A percentile compares a stretch with the other conserved stretches of the same genome.
Conservation (phyloP, 2,329 filamentous ascomycete species). For the Emmonsia crescens region DNA sequence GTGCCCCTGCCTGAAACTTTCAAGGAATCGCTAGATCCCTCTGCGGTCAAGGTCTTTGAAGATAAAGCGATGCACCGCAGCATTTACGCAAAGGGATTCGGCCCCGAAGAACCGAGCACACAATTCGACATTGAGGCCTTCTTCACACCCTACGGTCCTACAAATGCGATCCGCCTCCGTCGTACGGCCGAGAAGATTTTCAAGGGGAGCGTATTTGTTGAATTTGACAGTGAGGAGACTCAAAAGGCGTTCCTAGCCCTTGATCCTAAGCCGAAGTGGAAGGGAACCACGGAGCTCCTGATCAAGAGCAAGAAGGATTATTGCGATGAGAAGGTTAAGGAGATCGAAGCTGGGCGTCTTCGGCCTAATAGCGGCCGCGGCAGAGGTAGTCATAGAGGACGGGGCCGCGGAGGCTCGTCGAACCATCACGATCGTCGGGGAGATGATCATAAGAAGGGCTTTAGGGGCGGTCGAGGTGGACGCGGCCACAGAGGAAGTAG, state of each 20-base stretch:
- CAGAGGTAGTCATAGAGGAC: slow-evolving; percentile 30
- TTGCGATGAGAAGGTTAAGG: slow-evolving; percentile 61
- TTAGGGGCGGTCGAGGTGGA: slow-evolving; percentile 23
- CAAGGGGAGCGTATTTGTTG: slow-evolving; percentile 95
- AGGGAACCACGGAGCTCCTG: slow-evolving; percentile 59
- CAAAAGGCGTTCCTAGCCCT: slow-evolving; percentile 69
- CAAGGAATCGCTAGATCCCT: slow-evolving; percentile 44
- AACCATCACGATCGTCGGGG: slow-evolving; percentile 37
- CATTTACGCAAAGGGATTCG: slow-evolving; percentile 91
- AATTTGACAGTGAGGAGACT: slow-evolving; percentile 70
- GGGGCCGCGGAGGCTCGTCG: slow-evolving; percentile 23
- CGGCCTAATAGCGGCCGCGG: slow-evolving; percentile 47
- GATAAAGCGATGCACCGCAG: slow-evolving; percentile 60
- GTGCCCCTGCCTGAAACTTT: slow-evolving; percentile 48
- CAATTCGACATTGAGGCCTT: slow-evolving; percentile 93
- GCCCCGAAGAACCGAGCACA: slow-evolving; percentile 67
- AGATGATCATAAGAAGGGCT: slow-evolving; percentile 35
- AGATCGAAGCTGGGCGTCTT: slow-evolving; percentile 61
- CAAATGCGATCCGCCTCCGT: slow-evolving; percentile 77
- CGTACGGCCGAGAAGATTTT: slow-evolving; percentile 62
- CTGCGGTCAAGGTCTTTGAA: slow-evolving; percentile 46
- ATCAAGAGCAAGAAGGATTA: slow-evolving; percentile 87
- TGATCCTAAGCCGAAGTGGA: slow-evolving; percentile 73
- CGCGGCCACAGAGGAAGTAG: slow-evolving; percentile 18
- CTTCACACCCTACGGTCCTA: slow-evolving; percentile 68